A percentile compares a stretch with the other conserved stretches of the same genome.
These are phyloP conservation scores for Beauveria scarabaeidicola DNA, from an alignment of 2,329 filamentous ascomycete genomes.

Conservation along the genomic window DNA sequence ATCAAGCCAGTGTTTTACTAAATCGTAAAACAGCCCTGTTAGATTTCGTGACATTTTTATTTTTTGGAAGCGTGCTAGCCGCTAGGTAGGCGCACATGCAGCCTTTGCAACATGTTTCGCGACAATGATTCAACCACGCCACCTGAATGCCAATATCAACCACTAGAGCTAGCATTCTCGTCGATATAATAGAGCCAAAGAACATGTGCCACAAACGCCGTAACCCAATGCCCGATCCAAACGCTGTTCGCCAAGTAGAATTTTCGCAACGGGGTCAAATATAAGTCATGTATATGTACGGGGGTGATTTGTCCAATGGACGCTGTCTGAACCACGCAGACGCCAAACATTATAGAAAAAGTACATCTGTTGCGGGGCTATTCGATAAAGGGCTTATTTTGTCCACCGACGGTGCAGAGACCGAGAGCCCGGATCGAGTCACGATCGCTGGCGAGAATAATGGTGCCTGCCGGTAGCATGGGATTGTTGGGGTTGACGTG, in stretches of 20 bases:
- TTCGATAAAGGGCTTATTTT: constrained; percentile 59
- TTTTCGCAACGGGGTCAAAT: constrained; percentile 3
- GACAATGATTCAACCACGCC: neutral
- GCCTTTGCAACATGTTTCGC: neutral
- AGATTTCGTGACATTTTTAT: constrained; percentile 5
- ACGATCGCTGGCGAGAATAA: constrained; percentile 70
- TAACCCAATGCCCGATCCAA: constrained; percentile 5
- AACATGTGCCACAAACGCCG: constrained; percentile 5
- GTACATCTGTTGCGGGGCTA: constrained; percentile 22
- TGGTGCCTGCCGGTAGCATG: constrained; percentile 78
- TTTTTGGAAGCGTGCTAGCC: neutral
- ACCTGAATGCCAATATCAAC: neutral
- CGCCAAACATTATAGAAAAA: neutral
- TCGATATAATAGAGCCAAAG: neutral
- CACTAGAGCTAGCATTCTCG: neutral
- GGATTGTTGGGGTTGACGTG: constrained; percentile 82
- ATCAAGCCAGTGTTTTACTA: no score
- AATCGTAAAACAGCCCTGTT: neutral
- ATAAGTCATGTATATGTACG: neutral
- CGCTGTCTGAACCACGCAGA: neutral
- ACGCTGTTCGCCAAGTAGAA: constrained; percentile 3
- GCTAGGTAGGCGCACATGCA: neutral
- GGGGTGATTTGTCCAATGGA: neutral
- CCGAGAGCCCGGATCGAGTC: constrained; percentile 54
- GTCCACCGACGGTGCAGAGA: constrained; percentile 53